These are phyloP conservation scores for Phytophthora sp. DNA, from an alignment of 352 stramenopile species.

Conservation along the genomic window DNA sequence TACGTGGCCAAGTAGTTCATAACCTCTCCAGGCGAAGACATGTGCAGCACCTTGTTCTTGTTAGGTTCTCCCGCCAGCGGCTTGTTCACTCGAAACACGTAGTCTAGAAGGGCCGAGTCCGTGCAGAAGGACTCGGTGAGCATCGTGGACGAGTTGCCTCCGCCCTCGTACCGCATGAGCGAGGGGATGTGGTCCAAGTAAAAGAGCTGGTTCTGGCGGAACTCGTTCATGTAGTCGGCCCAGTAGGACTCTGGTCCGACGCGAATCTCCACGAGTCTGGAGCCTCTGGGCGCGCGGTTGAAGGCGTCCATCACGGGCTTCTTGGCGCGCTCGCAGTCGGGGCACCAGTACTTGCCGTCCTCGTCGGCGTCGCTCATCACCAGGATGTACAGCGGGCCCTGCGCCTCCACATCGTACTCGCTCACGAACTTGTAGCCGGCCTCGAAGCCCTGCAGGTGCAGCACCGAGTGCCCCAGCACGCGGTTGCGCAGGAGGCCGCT, in stretches of 20 bases:
- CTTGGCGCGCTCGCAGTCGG: conserved; percentile 74
- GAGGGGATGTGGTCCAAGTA: conserved; percentile 84
- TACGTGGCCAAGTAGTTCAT: conserved; percentile 63
- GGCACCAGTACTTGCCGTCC: conserved; percentile 81
- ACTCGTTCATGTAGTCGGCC: conserved; percentile 80
- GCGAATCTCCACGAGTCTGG: conserved; percentile 76
- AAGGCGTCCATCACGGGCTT: conserved; percentile 79
- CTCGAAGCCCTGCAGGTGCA: conserved; percentile 77
- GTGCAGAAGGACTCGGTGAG: conserved; percentile 74
- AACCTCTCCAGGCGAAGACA: conserved; percentile 51
- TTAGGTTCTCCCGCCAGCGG: conserved; percentile 45
- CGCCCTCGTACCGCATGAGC: conserved; percentile 76
- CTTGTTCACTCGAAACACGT: conserved; percentile 64
- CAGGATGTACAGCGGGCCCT: conserved; percentile 74
- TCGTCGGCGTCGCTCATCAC: conserved; percentile 78
- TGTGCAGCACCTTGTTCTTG: conserved; percentile 69
- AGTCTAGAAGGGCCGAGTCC: conserved; percentile 71
- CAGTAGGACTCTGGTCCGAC: conserved; percentile 62
- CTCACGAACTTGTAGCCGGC: conserved; percentile 80
- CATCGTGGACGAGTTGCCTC: conserved; percentile 75
- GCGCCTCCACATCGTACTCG: conserved; percentile 68
- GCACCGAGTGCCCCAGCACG: conserved; percentile 62
- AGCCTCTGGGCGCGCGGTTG: conserved; percentile 62
- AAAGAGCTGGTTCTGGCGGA: conserved; percentile 83
- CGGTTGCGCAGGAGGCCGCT: conserved; percentile 38